Percentiles rank a stretch among this genome's conserved stretches.
Evolutionary conservation across 495 filamentous ascomycete species (phyloP).

Genomic region (Niebla homalea): DNA sequence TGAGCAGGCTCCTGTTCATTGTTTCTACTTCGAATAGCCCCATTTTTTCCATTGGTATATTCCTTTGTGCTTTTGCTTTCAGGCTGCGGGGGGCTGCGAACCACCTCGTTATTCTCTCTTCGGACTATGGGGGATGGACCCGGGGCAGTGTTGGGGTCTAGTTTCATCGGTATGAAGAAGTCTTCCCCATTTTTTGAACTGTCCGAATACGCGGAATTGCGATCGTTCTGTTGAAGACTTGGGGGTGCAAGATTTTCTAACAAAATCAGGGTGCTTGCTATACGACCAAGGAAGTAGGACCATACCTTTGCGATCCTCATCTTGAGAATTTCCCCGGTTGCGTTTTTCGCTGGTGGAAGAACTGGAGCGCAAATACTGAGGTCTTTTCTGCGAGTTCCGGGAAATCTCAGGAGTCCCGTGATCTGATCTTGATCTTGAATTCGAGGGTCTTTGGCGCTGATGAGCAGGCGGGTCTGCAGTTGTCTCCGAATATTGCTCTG

Average conservation of each 20-base stretch:
- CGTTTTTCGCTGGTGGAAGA: slow-evolving; percentile 15
- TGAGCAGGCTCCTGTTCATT: slow-evolving; percentile 18
- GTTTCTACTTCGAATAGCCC: slow-evolving; percentile 18
- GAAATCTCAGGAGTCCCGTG: slow-evolving; percentile 10
- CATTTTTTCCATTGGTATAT: slow-evolving; percentile 31
- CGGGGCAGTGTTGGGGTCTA: slow-evolving; percentile 66
- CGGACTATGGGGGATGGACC: slow-evolving; percentile 33
- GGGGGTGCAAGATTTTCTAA: slow-evolving; percentile 40
- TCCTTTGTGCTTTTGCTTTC: slow-evolving; percentile 24
- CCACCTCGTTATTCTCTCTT: slow-evolving; percentile 7
- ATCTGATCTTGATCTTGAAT: slow-evolving; percentile 18
- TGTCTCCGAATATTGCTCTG: slow-evolving; percentile 51
- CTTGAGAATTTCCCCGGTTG: slow-evolving; percentile 12
- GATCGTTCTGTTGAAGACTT: slow-evolving; percentile 41
- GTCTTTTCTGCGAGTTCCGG: slow-evolving; percentile 12
- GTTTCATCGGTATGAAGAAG: slow-evolving; percentile 80
- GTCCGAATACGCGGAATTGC: slow-evolving; percentile 57
- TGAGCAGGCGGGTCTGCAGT: slow-evolving; percentile 51
- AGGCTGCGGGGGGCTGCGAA: slow-evolving; percentile 3
- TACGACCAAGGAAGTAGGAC: neutral
- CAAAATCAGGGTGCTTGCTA: slow-evolving; percentile 5
- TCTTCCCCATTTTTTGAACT: slow-evolving; percentile 52
- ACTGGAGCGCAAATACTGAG: slow-evolving; percentile 13
- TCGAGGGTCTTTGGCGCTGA: slow-evolving; percentile 16
- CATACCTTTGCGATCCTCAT: slow-evolving; percentile 15